Conservation (phyloP, 2,329 filamentous ascomycete species). For the Lachnellula cervina region DNA sequence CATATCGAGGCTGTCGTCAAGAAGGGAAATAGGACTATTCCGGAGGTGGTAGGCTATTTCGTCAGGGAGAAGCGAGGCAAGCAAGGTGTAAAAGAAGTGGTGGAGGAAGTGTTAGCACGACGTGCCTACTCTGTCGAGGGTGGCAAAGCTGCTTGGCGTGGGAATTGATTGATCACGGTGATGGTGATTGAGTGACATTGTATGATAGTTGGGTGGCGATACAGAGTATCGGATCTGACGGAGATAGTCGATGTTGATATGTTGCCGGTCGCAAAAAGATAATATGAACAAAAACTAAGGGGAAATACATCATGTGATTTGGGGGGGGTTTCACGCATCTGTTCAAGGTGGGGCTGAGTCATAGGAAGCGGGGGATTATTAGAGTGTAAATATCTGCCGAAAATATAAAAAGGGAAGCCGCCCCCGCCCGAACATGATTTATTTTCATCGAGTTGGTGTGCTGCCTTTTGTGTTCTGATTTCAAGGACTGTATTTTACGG, state of each 20-base stretch:
- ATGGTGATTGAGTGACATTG: slow-evolving; percentile 6
- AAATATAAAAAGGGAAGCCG: slow-evolving; percentile 24
- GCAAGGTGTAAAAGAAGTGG: slow-evolving; percentile 64
- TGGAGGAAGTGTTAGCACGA: slow-evolving; percentile 61
- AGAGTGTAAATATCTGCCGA: slow-evolving; percentile 8
- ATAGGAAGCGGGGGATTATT: slow-evolving; percentile 19
- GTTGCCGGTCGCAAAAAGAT: slow-evolving; percentile 19
- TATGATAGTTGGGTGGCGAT: slow-evolving; percentile 16
- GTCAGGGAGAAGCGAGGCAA: slow-evolving; percentile 55
- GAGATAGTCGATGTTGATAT: slow-evolving; percentile 7
- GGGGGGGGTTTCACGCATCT: slow-evolving; percentile 6
- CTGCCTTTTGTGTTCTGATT: slow-evolving; percentile 16
- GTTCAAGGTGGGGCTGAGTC: slow-evolving; percentile 22
- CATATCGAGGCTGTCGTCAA: slow-evolving; percentile 48
- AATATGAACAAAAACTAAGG: slow-evolving; percentile 7
- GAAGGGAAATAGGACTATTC: slow-evolving; percentile 37
- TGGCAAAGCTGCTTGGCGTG: slow-evolving; percentile 32
- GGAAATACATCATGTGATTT: slow-evolving; percentile 25
- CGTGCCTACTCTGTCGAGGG: slow-evolving; percentile 49
- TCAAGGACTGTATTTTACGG: background rate
- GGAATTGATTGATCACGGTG: background rate
- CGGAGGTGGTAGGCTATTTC: slow-evolving; percentile 60
- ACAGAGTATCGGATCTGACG: slow-evolving; percentile 6
- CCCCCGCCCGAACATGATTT: slow-evolving; percentile 15
- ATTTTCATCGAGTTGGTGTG: slow-evolving; percentile 17